phyloP scores from a whole-genome alignment of 257 asterid genomes.

The Plectranthus barbatus region DNA sequence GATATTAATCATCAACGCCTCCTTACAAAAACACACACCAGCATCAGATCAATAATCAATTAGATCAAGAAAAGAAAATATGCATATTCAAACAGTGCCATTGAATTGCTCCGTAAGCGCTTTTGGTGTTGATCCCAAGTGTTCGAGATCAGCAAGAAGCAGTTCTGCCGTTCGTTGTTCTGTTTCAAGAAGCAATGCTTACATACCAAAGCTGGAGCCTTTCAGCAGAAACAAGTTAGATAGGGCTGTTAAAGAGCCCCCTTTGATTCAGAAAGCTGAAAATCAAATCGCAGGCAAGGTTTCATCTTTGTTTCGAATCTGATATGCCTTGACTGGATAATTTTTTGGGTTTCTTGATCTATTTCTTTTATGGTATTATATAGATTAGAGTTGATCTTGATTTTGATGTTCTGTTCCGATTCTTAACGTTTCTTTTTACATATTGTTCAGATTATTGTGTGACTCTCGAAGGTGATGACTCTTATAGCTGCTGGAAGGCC shows the following conservation, averaged over 20 bases:
- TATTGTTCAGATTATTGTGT: conserved; percentile 64
- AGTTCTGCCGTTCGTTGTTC: conserved; percentile 38
- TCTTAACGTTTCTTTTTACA: neutral
- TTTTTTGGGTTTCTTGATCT: neutral
- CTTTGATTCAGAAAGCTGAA: conserved; percentile 74
- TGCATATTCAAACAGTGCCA: conserved; percentile 34
- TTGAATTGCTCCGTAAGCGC: conserved; percentile 26
- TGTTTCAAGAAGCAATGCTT: conserved; percentile 35
- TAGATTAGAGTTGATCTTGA: neutral
- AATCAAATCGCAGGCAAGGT: conserved; percentile 64
- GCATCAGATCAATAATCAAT: neutral
- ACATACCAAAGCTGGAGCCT: conserved; percentile 81
- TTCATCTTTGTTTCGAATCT: neutral
- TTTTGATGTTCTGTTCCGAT: neutral
- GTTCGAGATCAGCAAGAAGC: conserved; percentile 20
- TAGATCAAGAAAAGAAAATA: conserved; percentile 10
- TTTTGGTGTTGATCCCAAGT: conserved; percentile 20
- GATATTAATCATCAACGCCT: neutral
- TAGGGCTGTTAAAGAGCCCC: conserved; percentile 61
- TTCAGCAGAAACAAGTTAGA: conserved; percentile 78
- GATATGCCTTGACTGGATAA: neutral
- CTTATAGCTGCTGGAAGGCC: conserved; percentile 89
- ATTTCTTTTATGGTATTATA: neutral
- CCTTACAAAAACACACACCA: neutral
- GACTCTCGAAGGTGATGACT: conserved; percentile 78